Evolutionary conservation across 352 stramenopile species (phyloP), one percentile per base, ranked within the genome.

Genomic region (Pythium guiyangense): DNA sequence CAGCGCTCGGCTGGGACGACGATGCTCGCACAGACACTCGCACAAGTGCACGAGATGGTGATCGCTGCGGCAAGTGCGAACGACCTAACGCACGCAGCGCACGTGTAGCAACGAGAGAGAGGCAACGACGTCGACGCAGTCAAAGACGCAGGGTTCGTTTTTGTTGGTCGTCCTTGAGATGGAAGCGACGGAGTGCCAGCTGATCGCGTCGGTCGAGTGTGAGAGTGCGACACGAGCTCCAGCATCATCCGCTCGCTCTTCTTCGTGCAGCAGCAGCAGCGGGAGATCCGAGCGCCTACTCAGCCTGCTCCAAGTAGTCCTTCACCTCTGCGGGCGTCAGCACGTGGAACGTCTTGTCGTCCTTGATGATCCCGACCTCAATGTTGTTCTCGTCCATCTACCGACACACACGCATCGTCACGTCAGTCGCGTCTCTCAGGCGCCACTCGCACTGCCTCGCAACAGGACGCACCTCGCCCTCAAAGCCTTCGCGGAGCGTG

Each of bases 291-390:
- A 31, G 47, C 47, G 52, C 29, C 89, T 97, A 99, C 76, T 98
- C 97, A 25, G 96, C 95, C 79, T 99, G 97, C 71, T 99, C 96
- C 58, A 99, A 79, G 88, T 99, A 99, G 83, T 99, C 97, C 74
- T 98, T 97, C 69, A 99, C 96, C 78, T 99, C 96, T 39, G 92
- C 91, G 2, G 95, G 94, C 44, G 90, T 99, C 60, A 99, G 85
- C 64, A 99, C 81, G 54, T 87, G 77, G 76, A 99, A 99, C 71
- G 98, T 98, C 61, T 96, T 94, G 81, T 99, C 94, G 46, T 88
- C 91, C 62, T 92, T 94, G 52, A 99, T 97, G 54, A 99, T 90
- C 40, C 90, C 97, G 22, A 99, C 92, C 77, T 99, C 94, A 73
- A 99, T 99, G 73, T 99, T 99, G 64, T 93, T 82, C 55, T 97